Percentiles rank a stretch among this genome's conserved stretches.
Evolutionary conservation across 2,329 filamentous ascomycete species (phyloP).

Genomic region (Fusarium sp.): DNA sequence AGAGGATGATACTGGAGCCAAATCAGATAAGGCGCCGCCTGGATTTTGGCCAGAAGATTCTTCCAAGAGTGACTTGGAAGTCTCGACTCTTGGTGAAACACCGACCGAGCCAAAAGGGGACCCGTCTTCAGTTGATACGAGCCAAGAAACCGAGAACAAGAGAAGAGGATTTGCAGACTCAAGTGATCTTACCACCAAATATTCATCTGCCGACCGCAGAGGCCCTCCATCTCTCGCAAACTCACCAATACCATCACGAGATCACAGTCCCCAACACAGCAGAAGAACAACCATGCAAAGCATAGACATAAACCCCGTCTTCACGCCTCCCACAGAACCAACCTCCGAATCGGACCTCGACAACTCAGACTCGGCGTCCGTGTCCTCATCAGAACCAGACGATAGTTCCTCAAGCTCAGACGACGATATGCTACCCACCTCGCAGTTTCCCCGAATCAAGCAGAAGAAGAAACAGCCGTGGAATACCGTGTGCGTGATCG

Average conservation of each 20-base stretch:
- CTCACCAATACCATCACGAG: constrained; percentile 4
- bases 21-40: constrained; percentile 18
- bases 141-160: constrained; percentile 17
- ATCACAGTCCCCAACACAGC: constrained; percentile 1
- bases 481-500: constrained; percentile 56
- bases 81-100: background rate
- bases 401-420: constrained; percentile 41
- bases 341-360: constrained; percentile 17
- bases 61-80: constrained; percentile 28
- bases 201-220: background rate
- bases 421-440: constrained; percentile 7
- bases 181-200: background rate
- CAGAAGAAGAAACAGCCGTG: constrained; percentile 45
- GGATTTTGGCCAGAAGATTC: constrained; percentile 37
- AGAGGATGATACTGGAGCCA: constrained; percentile 7
- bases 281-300: constrained; percentile 19
- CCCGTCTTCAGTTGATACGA: constrained; percentile 1
- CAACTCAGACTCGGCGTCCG: constrained; percentile 36
- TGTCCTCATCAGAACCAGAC: constrained; percentile 31
- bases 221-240: background rate
- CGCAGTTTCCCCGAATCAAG: background rate
- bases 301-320: constrained; percentile 18
- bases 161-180: background rate
- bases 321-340: constrained; percentile 28
- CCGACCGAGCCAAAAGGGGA: constrained; percentile 5